These are phyloP conservation scores for Funneliformis geosporum DNA, from an alignment of 192 early-diverging fungal genomes.

Conservation along the genomic window DNA sequence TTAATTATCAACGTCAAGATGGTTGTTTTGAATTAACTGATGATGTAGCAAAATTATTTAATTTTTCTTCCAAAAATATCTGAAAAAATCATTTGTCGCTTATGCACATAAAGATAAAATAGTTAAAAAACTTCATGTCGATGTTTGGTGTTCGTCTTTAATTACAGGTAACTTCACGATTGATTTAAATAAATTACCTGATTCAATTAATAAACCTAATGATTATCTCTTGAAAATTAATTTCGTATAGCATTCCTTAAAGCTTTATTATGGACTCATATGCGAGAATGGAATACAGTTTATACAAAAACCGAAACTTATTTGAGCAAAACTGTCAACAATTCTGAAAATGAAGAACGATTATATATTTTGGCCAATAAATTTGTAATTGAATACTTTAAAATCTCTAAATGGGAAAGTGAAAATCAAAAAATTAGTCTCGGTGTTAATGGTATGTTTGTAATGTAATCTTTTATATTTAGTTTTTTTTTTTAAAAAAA, in stretches of 20 bases:
- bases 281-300: conserved; percentile 2
- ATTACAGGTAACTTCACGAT: background rate
- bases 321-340: background rate
- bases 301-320: conserved; percentile 13
- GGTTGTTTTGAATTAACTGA: conserved; percentile 26
- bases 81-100: background rate
- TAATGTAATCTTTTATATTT: too few species aligned
- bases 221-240: background rate
- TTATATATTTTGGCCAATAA: conserved; percentile 1
- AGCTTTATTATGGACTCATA: conserved; percentile 19
- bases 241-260: conserved; percentile 13
- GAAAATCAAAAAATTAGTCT: conserved; percentile 12
- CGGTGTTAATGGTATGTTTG: background rate
- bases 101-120: background rate
- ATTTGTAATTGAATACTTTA: conserved; percentile 24
- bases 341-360: conserved; percentile 16
- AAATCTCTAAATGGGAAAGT: conserved; percentile 7
- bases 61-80: background rate
- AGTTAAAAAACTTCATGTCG: background rate
- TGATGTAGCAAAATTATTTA: conserved; percentile 3
- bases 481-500: too few species aligned
- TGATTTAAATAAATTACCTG: too few species aligned
- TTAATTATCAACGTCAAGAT: conserved; percentile 17
- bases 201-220: too few species aligned
- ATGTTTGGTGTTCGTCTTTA: background rate